A percentile compares a stretch with the other conserved stretches of the same genome.
These are phyloP conservation scores for Yamadazyma philogaea DNA, from an alignment of 805 yeast genomes.

Conservation along the genomic window DNA sequence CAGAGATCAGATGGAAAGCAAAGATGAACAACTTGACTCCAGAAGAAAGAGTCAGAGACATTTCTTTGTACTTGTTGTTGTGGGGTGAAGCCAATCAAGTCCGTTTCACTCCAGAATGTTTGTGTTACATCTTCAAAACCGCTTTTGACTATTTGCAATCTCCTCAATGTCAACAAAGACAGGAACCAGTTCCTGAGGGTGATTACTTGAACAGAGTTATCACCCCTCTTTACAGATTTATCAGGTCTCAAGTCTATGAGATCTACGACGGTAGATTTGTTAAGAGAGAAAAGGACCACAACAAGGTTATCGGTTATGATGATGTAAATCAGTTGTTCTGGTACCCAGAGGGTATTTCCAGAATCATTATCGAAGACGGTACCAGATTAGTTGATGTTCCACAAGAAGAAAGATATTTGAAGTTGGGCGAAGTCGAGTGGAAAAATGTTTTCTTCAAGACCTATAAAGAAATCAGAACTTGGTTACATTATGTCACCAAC, in stretches of 20 bases:
- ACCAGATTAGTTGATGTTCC: conserved; percentile 88
- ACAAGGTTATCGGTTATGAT: conserved; percentile 84
- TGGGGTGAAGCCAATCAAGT: conserved; percentile 96
- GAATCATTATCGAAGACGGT: conserved; percentile 89
- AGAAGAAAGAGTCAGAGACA: conserved; percentile 75
- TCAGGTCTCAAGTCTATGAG: conserved; percentile 80
- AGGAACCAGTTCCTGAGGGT: conserved; percentile 81
- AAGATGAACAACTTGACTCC: conserved; percentile 70
- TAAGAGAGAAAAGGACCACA: conserved; percentile 83
- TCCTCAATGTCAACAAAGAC: conserved; percentile 86
- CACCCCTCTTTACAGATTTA: conserved; percentile 81
- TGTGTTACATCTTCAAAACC: conserved; percentile 93
- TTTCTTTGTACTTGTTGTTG: conserved; percentile 68
- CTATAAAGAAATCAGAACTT: conserved; percentile 91
- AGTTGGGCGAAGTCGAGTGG: conserved; percentile 94
- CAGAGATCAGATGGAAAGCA: conserved; percentile 86
- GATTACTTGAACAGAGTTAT: conserved; percentile 89
- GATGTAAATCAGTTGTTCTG: conserved; percentile 98
- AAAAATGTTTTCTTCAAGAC: conserved; percentile 90
- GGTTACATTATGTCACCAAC: conserved; percentile 94
- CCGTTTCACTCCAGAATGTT: conserved; percentile 85
- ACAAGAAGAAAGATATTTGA: conserved; percentile 80
- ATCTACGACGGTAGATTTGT: conserved; percentile 77
- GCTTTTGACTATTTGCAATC: conserved; percentile 87
- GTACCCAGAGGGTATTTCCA: conserved; percentile 98